A percentile compares a stretch with the other conserved stretches of the same genome.
Evolutionary conservation across 768 basidiomycete genomes (phyloP).

Genomic region (Tephrocybe sp.): DNA sequence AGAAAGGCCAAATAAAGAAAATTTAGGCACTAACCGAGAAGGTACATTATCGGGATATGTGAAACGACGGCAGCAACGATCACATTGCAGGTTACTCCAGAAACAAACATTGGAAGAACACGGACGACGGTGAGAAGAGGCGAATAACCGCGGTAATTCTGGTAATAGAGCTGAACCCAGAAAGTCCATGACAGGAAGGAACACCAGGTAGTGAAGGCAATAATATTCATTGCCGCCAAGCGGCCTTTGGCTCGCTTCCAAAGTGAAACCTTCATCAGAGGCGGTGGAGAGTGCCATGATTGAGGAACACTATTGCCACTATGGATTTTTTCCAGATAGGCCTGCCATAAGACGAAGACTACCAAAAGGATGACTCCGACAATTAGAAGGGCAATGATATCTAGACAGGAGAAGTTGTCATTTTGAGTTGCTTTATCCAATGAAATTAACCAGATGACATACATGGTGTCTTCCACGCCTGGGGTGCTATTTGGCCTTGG

Average conservation of each 20-base stretch:
- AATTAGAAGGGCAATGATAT: slow-evolving; percentile 65
- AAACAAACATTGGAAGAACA: slow-evolving; percentile 68
- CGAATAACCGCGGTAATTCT: slow-evolving; percentile 51
- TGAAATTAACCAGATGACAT: slow-evolving; percentile 2
- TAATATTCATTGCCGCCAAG: slow-evolving; percentile 52
- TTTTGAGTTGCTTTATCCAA: background rate
- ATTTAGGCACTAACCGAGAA: slow-evolving; percentile 48
- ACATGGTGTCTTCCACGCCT: slow-evolving; percentile 53
- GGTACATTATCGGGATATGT: slow-evolving; percentile 49
- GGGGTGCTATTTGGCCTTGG: slow-evolving; percentile 53
- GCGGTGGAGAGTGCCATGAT: slow-evolving; percentile 39
- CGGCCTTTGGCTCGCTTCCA: slow-evolving; percentile 57
- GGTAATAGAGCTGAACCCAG: slow-evolving; percentile 59
- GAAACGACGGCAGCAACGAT: slow-evolving; percentile 59
- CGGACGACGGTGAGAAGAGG: slow-evolving; percentile 64
- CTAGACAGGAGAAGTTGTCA: slow-evolving; percentile 21
- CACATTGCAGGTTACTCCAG: slow-evolving; percentile 61
- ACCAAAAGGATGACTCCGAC: slow-evolving; percentile 52
- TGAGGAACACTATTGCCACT: background rate
- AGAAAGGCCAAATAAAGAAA: background rate
- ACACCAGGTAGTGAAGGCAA: slow-evolving; percentile 60
- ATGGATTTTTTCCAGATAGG: slow-evolving; percentile 41
- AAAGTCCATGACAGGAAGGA: slow-evolving; percentile 51
- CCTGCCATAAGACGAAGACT: slow-evolving; percentile 62
- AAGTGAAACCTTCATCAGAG: slow-evolving; percentile 58